Evolutionary conservation across 495 filamentous ascomycete genomes (phyloP), one percentile per base, ranked within the genome.

Genomic region (Hyphodiscus hymeniophilus): DNA sequence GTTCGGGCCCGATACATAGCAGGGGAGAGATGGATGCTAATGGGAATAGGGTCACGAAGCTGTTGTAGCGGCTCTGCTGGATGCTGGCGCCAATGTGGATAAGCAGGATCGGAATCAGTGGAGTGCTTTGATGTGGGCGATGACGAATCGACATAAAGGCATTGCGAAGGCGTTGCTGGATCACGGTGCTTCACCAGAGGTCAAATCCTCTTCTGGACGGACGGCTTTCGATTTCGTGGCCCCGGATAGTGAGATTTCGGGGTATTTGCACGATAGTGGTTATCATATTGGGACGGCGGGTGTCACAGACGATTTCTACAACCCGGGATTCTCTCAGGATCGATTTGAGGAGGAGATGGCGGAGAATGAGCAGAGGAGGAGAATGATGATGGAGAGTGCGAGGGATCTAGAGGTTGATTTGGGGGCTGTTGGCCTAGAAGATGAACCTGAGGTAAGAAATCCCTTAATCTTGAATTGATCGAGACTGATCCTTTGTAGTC

Each of bases 381-480:
- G 92, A 16, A 96, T 99, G 91, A 97, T 97, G 92, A 96, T 97
- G 83, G 94, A 99, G 63, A 99, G 92, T 61, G 90, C 94, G 10
- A 83, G 94, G 47, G 95, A 99, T 61, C 72, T 99, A 24, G 92
- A 99, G 63, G 92, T 99, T 23, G 92, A 99, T 60, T 65, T 99
- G 38, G 92, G 92, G 3, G 97, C 92, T 61, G 75, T 99, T 47
- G 94, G 94, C 30, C 77, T 99, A 53, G 92, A 99, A 59, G 92
- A 99, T 64, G 85, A 91, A 56, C 86, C 90, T 24, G 92, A 97
- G 73, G 89, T 88, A 65, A 64, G 79, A 65, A n/a, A n/a, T n/a
- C n/a, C n/a, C n/a, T n/a, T n/a, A 41, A 54, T 50, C 32, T 26
- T 38, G 39, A 40, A 34, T 48, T n/a, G n/a, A n/a, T n/a, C n/a